phyloP scores from a whole-genome alignment of 2,329 filamentous ascomycete genomes.

The Claviceps sorghi region DNA sequence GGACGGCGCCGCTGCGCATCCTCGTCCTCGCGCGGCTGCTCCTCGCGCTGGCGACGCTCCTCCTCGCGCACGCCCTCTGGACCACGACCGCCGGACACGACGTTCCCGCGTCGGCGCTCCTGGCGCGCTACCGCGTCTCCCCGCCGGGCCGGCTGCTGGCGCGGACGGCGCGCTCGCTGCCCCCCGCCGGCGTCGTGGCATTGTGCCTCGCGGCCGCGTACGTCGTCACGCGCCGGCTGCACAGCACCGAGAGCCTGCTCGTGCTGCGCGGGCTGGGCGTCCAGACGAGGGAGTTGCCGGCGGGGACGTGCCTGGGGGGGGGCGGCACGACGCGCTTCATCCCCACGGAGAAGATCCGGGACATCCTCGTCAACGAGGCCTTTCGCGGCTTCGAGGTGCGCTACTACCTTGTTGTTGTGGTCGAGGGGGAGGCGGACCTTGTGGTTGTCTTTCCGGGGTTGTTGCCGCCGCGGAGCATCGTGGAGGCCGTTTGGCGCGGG shows the following conservation, averaged over 20 bases:
- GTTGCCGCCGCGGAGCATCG: constrained; percentile 55
- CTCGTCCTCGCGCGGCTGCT: constrained; percentile 25
- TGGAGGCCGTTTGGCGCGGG: constrained; percentile 86
- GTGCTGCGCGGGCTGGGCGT: constrained; percentile 81
- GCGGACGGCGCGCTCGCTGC: constrained; percentile 18
- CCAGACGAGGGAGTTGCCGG: constrained; percentile 52
- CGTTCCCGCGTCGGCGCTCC: too few relatives aligned
- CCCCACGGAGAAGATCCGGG: constrained; percentile 79
- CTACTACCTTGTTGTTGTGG: constrained; percentile 80
- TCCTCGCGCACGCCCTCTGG: constrained; percentile 37
- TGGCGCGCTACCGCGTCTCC: constrained; percentile 16
- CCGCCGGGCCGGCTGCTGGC: constrained; percentile 19
- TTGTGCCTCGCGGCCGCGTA: constrained; percentile 26
- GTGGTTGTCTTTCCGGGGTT: constrained; percentile 89
- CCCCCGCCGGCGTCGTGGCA: constrained; percentile 22
- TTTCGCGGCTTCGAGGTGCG: constrained; percentile 83
- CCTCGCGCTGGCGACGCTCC: constrained; percentile 25
- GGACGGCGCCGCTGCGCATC: constrained; percentile 32
- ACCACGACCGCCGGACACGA: constrained; percentile 10
- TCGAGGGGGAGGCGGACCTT: constrained; percentile 74
- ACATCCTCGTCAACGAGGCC: constrained; percentile 89
- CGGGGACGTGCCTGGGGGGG: constrained; percentile 41
- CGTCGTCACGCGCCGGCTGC: constrained; percentile 23
- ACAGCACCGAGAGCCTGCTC: constrained; percentile 66
- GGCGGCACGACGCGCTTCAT: constrained; percentile 44